phyloP scores from a whole-genome alignment of 2,329 filamentous ascomycete species.

The Albifimbria verrucaria region DNA sequence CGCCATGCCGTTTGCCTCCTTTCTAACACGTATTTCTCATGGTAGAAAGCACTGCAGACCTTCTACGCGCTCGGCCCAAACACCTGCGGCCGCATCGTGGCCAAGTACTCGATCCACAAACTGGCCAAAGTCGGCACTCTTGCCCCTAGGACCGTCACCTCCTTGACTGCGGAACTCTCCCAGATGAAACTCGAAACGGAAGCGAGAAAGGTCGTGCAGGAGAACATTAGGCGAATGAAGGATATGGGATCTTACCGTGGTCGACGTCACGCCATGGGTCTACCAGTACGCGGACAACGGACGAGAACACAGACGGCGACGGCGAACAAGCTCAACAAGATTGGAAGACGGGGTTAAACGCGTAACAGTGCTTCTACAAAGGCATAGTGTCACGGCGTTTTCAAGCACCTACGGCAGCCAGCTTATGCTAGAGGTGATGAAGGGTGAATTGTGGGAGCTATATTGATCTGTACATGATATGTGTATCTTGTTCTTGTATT shows the following conservation, averaged over 20 bases:
- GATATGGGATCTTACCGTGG: conserved; percentile 91
- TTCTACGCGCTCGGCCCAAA: conserved; percentile 84
- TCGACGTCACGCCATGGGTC: conserved; percentile 83
- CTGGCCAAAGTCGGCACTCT: conserved; percentile 75
- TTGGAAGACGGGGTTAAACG: conserved; percentile 36
- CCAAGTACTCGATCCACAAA: conserved; percentile 84
- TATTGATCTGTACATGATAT: conserved; percentile 22
- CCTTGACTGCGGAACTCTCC: conserved; percentile 79
- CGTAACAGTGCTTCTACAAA: too few species aligned
- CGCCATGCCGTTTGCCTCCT: not conserved
- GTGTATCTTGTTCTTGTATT: conserved; percentile 13
- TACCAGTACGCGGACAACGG: conserved; percentile 87
- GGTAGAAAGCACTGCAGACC: conserved; percentile 68
- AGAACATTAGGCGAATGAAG: conserved; percentile 81
- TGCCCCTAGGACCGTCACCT: conserved; percentile 71
- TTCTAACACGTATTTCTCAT: not conserved
- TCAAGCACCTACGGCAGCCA: too few species aligned
- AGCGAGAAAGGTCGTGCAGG: conserved; percentile 69
- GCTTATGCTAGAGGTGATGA: too few species aligned
- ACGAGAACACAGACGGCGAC: conserved; percentile 72
- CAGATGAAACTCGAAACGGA: conserved; percentile 95
- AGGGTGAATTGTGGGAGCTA: too few species aligned
- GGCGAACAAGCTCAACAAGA: conserved; percentile 58
- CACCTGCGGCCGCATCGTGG: conserved; percentile 71
- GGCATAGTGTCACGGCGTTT: too few species aligned